phyloP scores from a whole-genome alignment of 768 basidiomycete species.

The Rhodotorula sphaerocarpa region DNA sequence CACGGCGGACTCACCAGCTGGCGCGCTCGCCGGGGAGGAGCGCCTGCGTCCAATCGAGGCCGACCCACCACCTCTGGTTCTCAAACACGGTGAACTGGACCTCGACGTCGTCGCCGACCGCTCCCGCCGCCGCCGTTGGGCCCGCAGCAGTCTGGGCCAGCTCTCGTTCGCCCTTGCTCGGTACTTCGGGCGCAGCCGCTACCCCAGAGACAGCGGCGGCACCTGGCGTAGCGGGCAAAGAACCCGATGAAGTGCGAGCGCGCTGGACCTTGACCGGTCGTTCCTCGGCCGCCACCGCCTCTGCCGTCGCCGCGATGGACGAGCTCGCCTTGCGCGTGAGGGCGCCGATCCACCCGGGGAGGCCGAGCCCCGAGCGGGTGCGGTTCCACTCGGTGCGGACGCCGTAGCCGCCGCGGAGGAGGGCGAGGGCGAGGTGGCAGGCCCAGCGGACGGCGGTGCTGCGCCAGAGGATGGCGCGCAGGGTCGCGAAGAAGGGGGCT shows the following conservation, averaged over 20 bases:
- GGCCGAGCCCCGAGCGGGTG: slow-evolving; percentile 23
- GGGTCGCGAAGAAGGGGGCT: slow-evolving; percentile 29
- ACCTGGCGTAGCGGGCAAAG: too few species aligned
- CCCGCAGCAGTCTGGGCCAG: slow-evolving; percentile 37
- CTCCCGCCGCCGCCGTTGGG: slow-evolving; percentile 38
- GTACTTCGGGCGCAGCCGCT: too few species aligned
- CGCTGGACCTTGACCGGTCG: too few species aligned
- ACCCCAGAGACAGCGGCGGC: too few species aligned
- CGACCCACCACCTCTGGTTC: slow-evolving; percentile 47
- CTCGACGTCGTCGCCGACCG: slow-evolving; percentile 49
- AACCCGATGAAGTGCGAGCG: too few species aligned
- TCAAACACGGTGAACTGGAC: slow-evolving; percentile 41
- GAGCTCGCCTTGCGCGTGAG: not conserved
- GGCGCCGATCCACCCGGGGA: slow-evolving; percentile 18
- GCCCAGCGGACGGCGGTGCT: slow-evolving; percentile 26
- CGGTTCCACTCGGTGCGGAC: slow-evolving; percentile 18
- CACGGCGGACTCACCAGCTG: slow-evolving; percentile 41
- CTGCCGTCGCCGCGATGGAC: not conserved
- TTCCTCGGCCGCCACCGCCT: not conserved
- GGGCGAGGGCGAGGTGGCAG: not conserved
- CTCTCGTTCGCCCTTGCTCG: too few species aligned
- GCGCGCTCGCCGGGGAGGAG: slow-evolving; percentile 47
- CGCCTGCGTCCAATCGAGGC: slow-evolving; percentile 48
- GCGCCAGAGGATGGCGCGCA: slow-evolving; percentile 23
- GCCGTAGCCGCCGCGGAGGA: slow-evolving; percentile 23